Percentiles rank a stretch among this genome's conserved stretches.
Conservation (phyloP, 805 yeast species). For the Candida succiphila region DNA sequence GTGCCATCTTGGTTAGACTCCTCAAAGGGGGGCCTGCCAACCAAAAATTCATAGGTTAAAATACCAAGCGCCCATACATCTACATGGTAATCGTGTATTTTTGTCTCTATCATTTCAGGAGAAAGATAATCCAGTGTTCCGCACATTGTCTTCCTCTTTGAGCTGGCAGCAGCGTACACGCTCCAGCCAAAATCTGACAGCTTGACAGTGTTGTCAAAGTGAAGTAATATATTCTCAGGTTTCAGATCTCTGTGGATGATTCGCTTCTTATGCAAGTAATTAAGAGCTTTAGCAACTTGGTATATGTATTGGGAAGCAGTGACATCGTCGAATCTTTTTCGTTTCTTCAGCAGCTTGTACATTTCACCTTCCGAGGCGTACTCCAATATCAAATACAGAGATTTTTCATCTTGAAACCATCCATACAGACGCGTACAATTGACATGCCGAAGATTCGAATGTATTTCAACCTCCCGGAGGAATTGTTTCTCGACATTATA, state of each 20-base stretch:
- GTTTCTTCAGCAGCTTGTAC: conserved; percentile 59
- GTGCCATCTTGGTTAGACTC: conserved; percentile 71
- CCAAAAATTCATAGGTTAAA: conserved; percentile 73
- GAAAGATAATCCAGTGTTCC: conserved; percentile 93
- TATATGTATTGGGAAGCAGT: conserved; percentile 70
- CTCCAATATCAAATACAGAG: conserved; percentile 79
- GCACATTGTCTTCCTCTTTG: conserved; percentile 71
- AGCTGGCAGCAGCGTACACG: conserved; percentile 47
- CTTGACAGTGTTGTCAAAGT: conserved; percentile 67
- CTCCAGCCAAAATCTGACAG: conserved; percentile 97
- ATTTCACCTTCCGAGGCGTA: conserved; percentile 82
- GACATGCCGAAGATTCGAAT: conserved; percentile 66
- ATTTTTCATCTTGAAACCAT: conserved; percentile 69
- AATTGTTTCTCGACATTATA: conserved; percentile 78
- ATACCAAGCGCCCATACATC: conserved; percentile 95
- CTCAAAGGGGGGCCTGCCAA: conserved; percentile 90
- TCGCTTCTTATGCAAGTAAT: conserved; percentile 67
- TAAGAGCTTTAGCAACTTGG: conserved; percentile 76
- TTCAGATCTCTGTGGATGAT: conserved; percentile 89
- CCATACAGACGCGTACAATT: conserved; percentile 77
- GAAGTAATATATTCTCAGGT: conserved; percentile 84
- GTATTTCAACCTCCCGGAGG: conserved; percentile 87
- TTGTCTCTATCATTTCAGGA: conserved; percentile 88
- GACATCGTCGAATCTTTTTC: conserved; percentile 60
- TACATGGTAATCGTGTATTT: conserved; percentile 66